phyloP scores from a whole-genome alignment of 495 filamentous ascomycete genomes.

The Pseudevernia furfuracea region DNA sequence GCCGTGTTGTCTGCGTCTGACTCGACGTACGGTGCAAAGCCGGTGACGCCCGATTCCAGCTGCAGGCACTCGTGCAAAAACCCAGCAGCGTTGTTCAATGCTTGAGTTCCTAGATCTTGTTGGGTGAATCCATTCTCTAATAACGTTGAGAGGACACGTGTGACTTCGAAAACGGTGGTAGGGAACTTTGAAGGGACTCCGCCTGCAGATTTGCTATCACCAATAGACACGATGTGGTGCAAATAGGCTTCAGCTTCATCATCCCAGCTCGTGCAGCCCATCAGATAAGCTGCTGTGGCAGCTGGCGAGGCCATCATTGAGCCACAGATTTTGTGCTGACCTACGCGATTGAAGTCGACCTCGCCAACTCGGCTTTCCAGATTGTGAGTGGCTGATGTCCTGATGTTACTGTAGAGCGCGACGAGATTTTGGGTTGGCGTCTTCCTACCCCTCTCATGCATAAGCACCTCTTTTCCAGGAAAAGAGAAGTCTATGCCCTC shows the following conservation, averaged over 20 bases:
- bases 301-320: conserved; percentile 44
- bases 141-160: conserved; percentile 30
- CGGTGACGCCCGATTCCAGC: conserved; percentile 22
- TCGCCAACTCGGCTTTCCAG: conserved; percentile 40
- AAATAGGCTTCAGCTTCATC: conserved; percentile 30
- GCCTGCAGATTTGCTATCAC: conserved; percentile 19
- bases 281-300: conserved; percentile 41
- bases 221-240: conserved; percentile 13
- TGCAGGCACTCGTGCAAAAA: conserved; percentile 24
- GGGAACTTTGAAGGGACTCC: conserved; percentile 33
- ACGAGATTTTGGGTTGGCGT: conserved; percentile 30
- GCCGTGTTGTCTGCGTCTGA: conserved; percentile 46
- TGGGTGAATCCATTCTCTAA: conserved; percentile 15
- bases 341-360: conserved; percentile 38
- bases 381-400: conserved; percentile 29
- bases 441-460: conserved; percentile 2
- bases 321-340: conserved; percentile 39
- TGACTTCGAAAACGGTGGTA: conserved; percentile 36
- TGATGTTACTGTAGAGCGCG: conserved; percentile 34
- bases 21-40: conserved; percentile 30
- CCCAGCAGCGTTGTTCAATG: conserved; percentile 21
- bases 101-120: conserved; percentile 6
- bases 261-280: conserved; percentile 33
- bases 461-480: conserved; percentile 26
- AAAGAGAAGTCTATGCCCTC: conserved; percentile 26